These are phyloP conservation scores for Baeospora myosura DNA, from an alignment of 1,284 basidiomycete species.

Conservation along the genomic window DNA sequence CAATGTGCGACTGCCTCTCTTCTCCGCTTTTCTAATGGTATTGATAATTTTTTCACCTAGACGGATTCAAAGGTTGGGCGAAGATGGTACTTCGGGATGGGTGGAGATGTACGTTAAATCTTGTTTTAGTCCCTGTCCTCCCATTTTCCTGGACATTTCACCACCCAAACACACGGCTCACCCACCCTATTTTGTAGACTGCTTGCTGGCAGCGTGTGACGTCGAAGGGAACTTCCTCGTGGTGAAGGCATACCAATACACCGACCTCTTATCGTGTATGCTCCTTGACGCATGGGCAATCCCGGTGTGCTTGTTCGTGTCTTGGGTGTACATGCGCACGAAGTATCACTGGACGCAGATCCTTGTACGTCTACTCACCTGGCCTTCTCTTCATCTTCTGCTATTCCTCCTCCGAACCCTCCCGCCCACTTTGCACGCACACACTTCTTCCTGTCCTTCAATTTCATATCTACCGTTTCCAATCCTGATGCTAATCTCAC, in stretches of 20 bases:
- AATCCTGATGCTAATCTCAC: conserved; percentile 1
- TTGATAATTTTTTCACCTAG: conserved; percentile 27
- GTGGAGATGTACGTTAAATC: conserved; percentile 66
- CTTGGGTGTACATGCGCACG: conserved; percentile 74
- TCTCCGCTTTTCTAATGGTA: conserved; percentile 4
- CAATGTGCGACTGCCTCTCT: conserved; percentile 39
- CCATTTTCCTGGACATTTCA: too few species aligned
- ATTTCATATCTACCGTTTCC: conserved; percentile 2
- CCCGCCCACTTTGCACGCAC: background rate
- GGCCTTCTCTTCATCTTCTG: background rate
- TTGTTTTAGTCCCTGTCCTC: too few species aligned
- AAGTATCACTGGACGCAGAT: conserved; percentile 79
- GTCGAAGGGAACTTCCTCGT: conserved; percentile 83
- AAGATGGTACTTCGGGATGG: conserved; percentile 67
- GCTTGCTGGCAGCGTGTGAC: conserved; percentile 71
- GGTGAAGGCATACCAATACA: conserved; percentile 83
- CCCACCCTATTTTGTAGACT: conserved; percentile 40
- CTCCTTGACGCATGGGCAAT: conserved; percentile 85
- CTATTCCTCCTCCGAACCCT: background rate
- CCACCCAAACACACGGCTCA: conserved; percentile 1
- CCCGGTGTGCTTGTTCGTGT: conserved; percentile 76
- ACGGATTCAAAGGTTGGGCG: conserved; percentile 73
- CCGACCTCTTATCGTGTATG: conserved; percentile 80
- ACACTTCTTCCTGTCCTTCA: too few species aligned
- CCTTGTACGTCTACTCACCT: conserved; percentile 37